phyloP scores from a whole-genome alignment of 345 rosid species.

The Lenwebbia sp. region DNA sequence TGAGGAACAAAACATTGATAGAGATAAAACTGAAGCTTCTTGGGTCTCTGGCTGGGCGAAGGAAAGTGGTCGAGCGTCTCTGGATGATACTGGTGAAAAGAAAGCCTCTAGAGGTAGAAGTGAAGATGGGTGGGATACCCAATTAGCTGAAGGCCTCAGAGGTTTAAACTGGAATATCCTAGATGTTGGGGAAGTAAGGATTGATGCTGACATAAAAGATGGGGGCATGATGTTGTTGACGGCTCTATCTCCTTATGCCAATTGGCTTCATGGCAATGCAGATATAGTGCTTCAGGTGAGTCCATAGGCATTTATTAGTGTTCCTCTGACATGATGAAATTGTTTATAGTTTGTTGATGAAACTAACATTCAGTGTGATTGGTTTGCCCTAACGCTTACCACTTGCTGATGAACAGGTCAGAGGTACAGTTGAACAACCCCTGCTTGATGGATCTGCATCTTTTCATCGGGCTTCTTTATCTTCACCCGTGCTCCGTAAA shows the following conservation, averaged over 20 bases:
- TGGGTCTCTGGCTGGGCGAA: constrained; percentile 72
- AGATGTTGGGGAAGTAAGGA: constrained; percentile 90
- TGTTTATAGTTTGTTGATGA: not conserved
- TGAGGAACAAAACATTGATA: constrained; percentile 58
- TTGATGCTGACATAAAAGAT: constrained; percentile 94
- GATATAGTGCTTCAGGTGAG: constrained; percentile 84
- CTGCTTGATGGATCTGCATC: constrained; percentile 86
- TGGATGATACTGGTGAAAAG: constrained; percentile 41
- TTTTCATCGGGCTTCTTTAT: constrained; percentile 82
- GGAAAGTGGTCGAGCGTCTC: constrained; percentile 46
- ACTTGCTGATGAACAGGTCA: constrained; percentile 30
- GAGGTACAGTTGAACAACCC: constrained; percentile 96
- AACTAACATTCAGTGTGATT: not conserved
- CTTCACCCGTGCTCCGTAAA: constrained; percentile 75
- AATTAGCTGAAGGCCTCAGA: constrained; percentile 79
- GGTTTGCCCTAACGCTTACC: not conserved
- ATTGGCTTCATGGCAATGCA: constrained; percentile 94
- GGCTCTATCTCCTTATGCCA: constrained; percentile 82
- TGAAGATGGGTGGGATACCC: constrained; percentile 88
- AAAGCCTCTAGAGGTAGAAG: constrained; percentile 54
- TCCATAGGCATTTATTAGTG: not conserved
- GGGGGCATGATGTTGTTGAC: constrained; percentile 97
- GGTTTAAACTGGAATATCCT: constrained; percentile 84
- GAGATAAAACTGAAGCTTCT: constrained; percentile 36
- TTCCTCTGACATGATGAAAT: not conserved